phyloP scores from a whole-genome alignment of 2,329 filamentous ascomycete genomes.

The Fusarium lyarnte region DNA sequence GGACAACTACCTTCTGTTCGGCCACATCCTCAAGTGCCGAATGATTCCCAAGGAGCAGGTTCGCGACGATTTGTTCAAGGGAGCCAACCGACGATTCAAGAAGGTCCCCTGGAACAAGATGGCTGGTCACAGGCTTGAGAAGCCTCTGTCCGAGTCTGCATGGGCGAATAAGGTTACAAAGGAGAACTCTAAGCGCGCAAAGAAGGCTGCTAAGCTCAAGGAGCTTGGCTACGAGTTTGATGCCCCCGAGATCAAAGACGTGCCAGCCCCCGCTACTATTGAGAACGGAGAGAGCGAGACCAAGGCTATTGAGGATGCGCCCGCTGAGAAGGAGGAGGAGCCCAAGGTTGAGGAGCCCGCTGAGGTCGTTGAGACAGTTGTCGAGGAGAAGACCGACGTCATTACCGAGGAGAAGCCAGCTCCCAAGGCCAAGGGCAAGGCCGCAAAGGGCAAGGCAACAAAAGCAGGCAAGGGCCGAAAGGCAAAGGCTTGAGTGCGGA shows the following conservation, averaged over 20 bases:
- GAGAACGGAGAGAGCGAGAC: slow-evolving; percentile 48
- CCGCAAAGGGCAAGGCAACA: slow-evolving; percentile 40
- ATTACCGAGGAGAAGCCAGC: slow-evolving; percentile 39
- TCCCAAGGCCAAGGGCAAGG: slow-evolving; percentile 50
- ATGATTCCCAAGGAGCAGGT: slow-evolving; percentile 79
- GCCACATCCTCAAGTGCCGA: slow-evolving; percentile 91
- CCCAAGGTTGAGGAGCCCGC: slow-evolving; percentile 41
- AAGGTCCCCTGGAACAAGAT: slow-evolving; percentile 88
- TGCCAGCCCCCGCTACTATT: slow-evolving; percentile 53
- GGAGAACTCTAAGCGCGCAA: slow-evolving; percentile 75
- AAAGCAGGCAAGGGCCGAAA: slow-evolving; percentile 47
- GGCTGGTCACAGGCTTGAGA: slow-evolving; percentile 77
- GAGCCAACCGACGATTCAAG: slow-evolving; percentile 91
- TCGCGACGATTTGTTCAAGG: slow-evolving; percentile 86
- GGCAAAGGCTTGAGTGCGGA: slow-evolving; percentile 49
- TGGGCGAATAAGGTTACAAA: slow-evolving; percentile 81
- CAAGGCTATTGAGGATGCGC: slow-evolving; percentile 51
- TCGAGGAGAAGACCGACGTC: slow-evolving; percentile 38
- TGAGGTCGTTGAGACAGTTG: slow-evolving; percentile 37
- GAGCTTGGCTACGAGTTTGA: slow-evolving; percentile 86
- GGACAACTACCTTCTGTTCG: slow-evolving; percentile 97
- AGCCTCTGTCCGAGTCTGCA: slow-evolving; percentile 75
- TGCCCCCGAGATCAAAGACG: slow-evolving; percentile 73
- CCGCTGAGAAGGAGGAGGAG: slow-evolving; percentile 46
- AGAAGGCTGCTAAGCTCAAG: slow-evolving; percentile 79